Percentiles rank a stretch among this genome's conserved stretches.
phyloP scores from a whole-genome alignment of 768 basidiomycete genomes.

The Pholiota conissans region DNA sequence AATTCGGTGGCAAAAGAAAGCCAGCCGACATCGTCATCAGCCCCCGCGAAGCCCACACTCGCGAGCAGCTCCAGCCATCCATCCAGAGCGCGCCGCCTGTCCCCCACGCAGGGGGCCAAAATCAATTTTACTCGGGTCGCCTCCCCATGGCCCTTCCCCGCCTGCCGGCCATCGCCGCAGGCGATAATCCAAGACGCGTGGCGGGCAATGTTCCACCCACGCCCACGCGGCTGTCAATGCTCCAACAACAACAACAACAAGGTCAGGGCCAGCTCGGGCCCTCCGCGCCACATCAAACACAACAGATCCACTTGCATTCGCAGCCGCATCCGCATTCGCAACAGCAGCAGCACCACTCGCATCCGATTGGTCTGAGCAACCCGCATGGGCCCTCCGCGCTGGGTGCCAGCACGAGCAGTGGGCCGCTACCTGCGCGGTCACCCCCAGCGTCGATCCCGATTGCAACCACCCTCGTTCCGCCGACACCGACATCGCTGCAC shows the following conservation, averaged over 20 bases:
- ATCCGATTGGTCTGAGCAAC: neutral
- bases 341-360: neutral
- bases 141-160: constrained; percentile 65
- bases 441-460: constrained; percentile 69
- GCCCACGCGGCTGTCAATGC: constrained; percentile 60
- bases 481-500: constrained; percentile 67
- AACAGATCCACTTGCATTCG: constrained; percentile 7
- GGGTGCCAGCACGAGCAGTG: constrained; percentile 26
- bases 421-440: constrained; percentile 36
- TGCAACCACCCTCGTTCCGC: constrained; percentile 61
- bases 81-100: constrained; percentile 80
- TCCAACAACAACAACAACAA: constrained; percentile 7
- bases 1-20: constrained; percentile 66
- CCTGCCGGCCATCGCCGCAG: constrained; percentile 49
- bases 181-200: constrained; percentile 48
- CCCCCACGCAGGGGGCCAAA: constrained; percentile 45
- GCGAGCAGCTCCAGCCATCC: constrained; percentile 59
- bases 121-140: constrained; percentile 28
- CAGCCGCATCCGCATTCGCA: constrained; percentile 1
- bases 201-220: constrained; percentile 70
- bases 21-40: constrained; percentile 81
- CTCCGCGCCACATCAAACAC: constrained; percentile 6
- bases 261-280: neutral
- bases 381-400: neutral
- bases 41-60: constrained; percentile 55